These are phyloP conservation scores for Lycium ferocissimum DNA, from an alignment of 257 asterid species.

Conservation along the genomic window DNA sequence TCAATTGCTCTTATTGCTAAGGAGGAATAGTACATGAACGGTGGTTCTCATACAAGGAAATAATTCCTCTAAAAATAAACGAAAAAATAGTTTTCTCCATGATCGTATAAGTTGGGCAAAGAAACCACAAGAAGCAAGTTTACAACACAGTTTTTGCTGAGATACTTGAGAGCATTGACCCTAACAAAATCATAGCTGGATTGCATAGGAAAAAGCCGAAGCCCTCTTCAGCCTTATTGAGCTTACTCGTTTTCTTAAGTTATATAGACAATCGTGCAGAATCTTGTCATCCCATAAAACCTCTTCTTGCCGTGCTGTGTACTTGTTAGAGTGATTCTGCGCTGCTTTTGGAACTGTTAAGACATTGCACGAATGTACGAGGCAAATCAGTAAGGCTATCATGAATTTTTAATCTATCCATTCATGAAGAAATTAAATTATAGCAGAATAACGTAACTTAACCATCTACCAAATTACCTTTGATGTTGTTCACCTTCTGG, in stretches of 20 bases:
- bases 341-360: background rate
- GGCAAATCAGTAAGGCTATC: background rate
- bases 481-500: constrained; percentile 11
- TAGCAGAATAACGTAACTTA: background rate
- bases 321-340: background rate
- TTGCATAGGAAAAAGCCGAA: background rate
- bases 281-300: background rate
- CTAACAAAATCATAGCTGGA: background rate
- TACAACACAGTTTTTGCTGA: background rate
- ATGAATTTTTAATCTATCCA: background rate
- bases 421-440: background rate
- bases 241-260: background rate
- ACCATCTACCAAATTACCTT: constrained; percentile 7
- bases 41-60: background rate
- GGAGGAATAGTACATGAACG: background rate
- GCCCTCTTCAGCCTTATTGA: background rate
- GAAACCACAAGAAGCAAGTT: background rate
- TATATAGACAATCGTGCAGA: background rate
- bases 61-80: background rate
- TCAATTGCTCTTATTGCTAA: background rate
- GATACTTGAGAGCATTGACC: background rate
- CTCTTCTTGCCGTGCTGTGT: background rate
- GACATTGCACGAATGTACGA: background rate
- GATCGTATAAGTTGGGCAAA: background rate
- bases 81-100: background rate